Base-by-base conservation (phyloP, 1,284 basidiomycete genomes). In the Ceratobasidium papillatum region DNA sequence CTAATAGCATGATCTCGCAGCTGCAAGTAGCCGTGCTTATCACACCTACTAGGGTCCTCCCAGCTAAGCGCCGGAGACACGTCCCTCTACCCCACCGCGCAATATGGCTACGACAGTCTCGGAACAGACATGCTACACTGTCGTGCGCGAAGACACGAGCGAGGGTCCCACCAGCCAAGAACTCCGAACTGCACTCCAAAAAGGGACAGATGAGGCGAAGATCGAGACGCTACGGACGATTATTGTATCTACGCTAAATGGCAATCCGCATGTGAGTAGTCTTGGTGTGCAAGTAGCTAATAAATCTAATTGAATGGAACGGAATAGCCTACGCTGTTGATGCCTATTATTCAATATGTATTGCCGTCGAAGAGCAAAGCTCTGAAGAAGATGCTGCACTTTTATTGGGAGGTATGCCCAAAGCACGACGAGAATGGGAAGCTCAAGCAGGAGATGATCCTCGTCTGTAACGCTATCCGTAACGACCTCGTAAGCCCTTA, bases 351-450 rank as follows among this genome's bases (percentile, higher is more conserved):
- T 79, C 98, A 99, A 88, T 99, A 92, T 85, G 92, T 96, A 73
- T 87, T 99, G 86, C 98, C 98, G 30, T 95, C 93, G 76, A 91
- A 92, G 81, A 96, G 94, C 86, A 99, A 99, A 86, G 92, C 94
- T 79, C 90, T 99, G 81, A 99, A 99, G 89, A 99, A 99, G 87
- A 86, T 99, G 80, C 87, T 99, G 49, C 96, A 99, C 84, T 99
- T 99, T 83, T 99, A 99, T 84, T 99, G 96, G 97, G 98, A 99
- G 85, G 94, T 99, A 38, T 99, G 96, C 84, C 97, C 98, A 32
- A 99, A 99, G 84, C 93, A 98, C 78, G 98, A 99, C 80, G 96
- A 99, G 78, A 91, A 90, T 78, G 98, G 98, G 74, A 99, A 99
- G 85, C 85, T 99, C 80, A 99, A 98, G 88, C 98, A 99, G 84